phyloP scores from a whole-genome alignment of 2,329 filamentous ascomycete genomes.

The Diaporthe citrichinensis region DNA sequence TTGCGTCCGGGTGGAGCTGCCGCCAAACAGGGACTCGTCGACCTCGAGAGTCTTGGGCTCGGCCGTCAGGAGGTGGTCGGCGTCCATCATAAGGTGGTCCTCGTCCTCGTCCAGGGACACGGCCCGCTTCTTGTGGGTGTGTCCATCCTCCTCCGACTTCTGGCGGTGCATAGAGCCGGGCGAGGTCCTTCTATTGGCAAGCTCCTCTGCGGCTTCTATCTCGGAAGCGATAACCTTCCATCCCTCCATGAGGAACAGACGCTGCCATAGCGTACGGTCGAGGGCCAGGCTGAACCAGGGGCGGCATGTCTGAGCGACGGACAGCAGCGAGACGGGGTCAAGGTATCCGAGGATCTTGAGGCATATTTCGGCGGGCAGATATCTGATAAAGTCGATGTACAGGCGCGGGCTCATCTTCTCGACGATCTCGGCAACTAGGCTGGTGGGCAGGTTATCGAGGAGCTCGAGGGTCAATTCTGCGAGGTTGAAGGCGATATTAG shows the following conservation, averaged over 20 bases:
- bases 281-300: constrained; percentile 86
- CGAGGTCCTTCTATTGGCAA: constrained; percentile 61
- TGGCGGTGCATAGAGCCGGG: constrained; percentile 58
- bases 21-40: constrained; percentile 46
- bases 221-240: constrained; percentile 81
- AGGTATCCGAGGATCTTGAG: constrained; percentile 91
- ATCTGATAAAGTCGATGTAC: constrained; percentile 91
- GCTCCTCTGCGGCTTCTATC: constrained; percentile 76
- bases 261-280: constrained; percentile 89
- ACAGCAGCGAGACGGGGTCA: constrained; percentile 83
- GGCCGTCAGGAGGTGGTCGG: constrained; percentile 46
- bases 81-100: constrained; percentile 60
- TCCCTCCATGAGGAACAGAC: constrained; percentile 85
- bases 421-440: constrained; percentile 84
- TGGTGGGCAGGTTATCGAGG: constrained; percentile 83
- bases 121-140: constrained; percentile 68
- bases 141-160: constrained; percentile 62
- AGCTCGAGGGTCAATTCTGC: constrained; percentile 86
- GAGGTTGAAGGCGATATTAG: constrained; percentile 30
- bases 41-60: constrained; percentile 46
- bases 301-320: constrained; percentile 82
- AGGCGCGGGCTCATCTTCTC: constrained; percentile 85
- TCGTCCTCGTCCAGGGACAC: constrained; percentile 62
- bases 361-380: constrained; percentile 91
- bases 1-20: constrained; percentile 39